These are phyloP conservation scores for Coemansia sp. DNA, from an alignment of 192 early-diverging fungal species.

Conservation along the genomic window DNA sequence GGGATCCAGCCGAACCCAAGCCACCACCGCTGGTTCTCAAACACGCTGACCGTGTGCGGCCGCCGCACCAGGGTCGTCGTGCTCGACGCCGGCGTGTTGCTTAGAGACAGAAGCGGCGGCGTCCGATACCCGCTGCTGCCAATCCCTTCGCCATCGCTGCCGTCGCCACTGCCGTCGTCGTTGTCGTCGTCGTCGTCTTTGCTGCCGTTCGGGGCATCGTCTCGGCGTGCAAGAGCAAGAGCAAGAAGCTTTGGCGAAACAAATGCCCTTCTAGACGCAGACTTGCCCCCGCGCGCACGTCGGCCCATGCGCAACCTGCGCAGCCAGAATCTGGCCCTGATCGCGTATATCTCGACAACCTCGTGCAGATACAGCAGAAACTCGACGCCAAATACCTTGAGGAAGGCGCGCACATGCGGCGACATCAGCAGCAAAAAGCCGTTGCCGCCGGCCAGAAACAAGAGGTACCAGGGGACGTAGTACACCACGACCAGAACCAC, in stretches of 20 bases:
- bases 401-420: conserved; percentile 46
- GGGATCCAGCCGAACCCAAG: conserved; percentile 71
- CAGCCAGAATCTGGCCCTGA: conserved; percentile 3
- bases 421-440: conserved; percentile 40
- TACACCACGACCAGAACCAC: conserved; percentile 32
- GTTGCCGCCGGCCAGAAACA: conserved; percentile 43
- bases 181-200: conserved; percentile 15
- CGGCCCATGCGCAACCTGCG: conserved; percentile 2
- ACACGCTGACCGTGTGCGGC: conserved; percentile 48
- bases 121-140: conserved; percentile 38
- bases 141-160: conserved; percentile 10
- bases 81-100: conserved; percentile 30
- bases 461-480: conserved; percentile 44
- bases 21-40: conserved; percentile 83
- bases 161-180: not conserved
- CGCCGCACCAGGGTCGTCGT: conserved; percentile 27
- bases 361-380: conserved; percentile 29
- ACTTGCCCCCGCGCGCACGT: not conserved
- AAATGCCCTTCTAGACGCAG: not conserved
- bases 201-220: not conserved
- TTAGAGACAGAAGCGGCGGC: conserved; percentile 36
- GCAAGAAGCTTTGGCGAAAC: conserved; percentile 12
- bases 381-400: conserved; percentile 43
- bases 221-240: conserved; percentile 6
- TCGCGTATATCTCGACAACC: conserved; percentile 17